These are phyloP conservation scores for Yamadazyma sp. DNA, from an alignment of 1,139 yeast species.

Conservation along the genomic window DNA sequence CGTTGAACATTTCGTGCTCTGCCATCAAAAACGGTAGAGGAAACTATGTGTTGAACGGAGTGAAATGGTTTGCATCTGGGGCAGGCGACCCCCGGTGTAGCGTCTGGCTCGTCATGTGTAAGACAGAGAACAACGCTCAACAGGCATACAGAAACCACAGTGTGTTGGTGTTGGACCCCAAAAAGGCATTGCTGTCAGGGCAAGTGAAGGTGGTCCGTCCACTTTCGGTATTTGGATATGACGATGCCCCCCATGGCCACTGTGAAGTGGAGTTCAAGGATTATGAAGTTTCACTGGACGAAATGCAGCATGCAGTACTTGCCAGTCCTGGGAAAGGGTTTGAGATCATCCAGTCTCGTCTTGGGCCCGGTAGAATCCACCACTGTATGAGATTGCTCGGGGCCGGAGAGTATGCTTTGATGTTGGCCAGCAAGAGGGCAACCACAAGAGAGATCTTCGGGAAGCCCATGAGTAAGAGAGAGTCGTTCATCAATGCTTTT, in stretches of 20 bases:
- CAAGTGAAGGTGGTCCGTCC: slow-evolving; percentile 54
- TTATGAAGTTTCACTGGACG: slow-evolving; percentile 48
- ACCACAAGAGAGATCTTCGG: slow-evolving; percentile 59
- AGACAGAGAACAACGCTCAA: slow-evolving; percentile 41
- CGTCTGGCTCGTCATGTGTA: slow-evolving; percentile 69
- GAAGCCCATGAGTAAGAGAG: slow-evolving; percentile 52
- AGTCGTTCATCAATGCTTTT: slow-evolving; percentile 49
- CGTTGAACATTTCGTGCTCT: slow-evolving; percentile 57
- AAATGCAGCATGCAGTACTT: slow-evolving; percentile 39
- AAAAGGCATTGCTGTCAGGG: slow-evolving; percentile 53
- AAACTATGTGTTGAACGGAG: slow-evolving; percentile 59
- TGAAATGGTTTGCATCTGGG: slow-evolving; percentile 77
- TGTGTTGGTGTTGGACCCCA: slow-evolving; percentile 57
- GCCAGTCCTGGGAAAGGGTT: slow-evolving; percentile 63
- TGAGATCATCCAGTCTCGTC: slow-evolving; percentile 66
- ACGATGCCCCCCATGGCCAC: slow-evolving; percentile 78
- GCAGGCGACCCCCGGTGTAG: slow-evolving; percentile 70
- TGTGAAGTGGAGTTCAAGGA: slow-evolving; percentile 59
- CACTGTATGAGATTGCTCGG: slow-evolving; percentile 75
- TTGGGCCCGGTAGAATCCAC: slow-evolving; percentile 75
- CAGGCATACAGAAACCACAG: slow-evolving; percentile 55
- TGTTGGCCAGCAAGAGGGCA: slow-evolving; percentile 55
- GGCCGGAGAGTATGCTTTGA: slow-evolving; percentile 61
- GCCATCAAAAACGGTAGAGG: slow-evolving; percentile 47
- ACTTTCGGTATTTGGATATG: slow-evolving; percentile 59